Percentiles rank a stretch among this genome's conserved stretches.
phyloP scores from a whole-genome alignment of 1,284 basidiomycete species.

The Fomitopsis schrenkii region DNA sequence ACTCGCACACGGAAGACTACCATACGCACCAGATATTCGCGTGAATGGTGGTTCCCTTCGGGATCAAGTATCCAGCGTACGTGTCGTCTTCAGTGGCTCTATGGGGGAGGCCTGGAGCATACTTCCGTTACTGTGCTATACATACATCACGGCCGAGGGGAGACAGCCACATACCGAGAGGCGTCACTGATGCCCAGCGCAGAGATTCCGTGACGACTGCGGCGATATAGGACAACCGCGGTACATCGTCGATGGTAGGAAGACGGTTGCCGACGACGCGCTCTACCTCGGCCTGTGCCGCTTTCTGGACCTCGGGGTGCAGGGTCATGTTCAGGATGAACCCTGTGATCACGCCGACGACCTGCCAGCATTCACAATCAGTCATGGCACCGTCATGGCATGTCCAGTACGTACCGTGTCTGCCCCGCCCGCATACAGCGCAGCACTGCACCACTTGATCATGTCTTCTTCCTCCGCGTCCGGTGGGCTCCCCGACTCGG shows the following conservation, averaged over 20 bases:
- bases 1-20: background rate
- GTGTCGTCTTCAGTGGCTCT: slow-evolving; percentile 10
- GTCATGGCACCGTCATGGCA: background rate
- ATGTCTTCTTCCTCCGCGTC: slow-evolving; percentile 8
- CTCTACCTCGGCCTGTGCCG: slow-evolving; percentile 28
- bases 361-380: background rate
- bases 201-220: slow-evolving; percentile 18
- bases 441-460: slow-evolving; percentile 27
- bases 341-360: slow-evolving; percentile 1
- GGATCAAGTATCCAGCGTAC: slow-evolving; percentile 18
- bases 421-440: slow-evolving; percentile 39
- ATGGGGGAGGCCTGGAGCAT: slow-evolving; percentile 9
- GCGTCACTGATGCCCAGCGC: slow-evolving; percentile 10
- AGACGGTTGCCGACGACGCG: slow-evolving; percentile 13
- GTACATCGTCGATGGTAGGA: slow-evolving; percentile 10
- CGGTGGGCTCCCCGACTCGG: slow-evolving; percentile 19
- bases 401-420: slow-evolving; percentile 9
- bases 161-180: slow-evolving; percentile 2
- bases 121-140: background rate
- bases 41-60: slow-evolving; percentile 19
- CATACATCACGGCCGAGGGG: background rate
- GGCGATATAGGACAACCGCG: slow-evolving; percentile 12
- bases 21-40: slow-evolving; percentile 15
- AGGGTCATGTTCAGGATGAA: slow-evolving; percentile 20
- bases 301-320: slow-evolving; percentile 17